Percentiles rank a stretch among this genome's conserved stretches.
phyloP scores from a whole-genome alignment of 2,329 filamentous ascomycete genomes.

The Colletotrichum kahawae region DNA sequence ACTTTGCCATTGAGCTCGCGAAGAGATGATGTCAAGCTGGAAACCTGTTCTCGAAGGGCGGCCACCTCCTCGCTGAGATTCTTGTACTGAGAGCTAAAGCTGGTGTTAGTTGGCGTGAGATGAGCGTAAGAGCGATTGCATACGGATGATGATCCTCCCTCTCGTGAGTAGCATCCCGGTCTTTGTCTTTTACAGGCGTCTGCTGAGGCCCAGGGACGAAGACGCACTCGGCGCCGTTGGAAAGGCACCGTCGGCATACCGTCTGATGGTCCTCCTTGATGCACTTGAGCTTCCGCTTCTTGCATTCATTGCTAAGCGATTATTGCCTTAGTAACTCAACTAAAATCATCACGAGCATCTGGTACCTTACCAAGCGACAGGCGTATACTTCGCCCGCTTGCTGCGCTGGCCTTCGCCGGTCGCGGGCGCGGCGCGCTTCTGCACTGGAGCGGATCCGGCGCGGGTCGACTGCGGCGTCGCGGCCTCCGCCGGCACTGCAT shows the following conservation, averaged over 20 bases:
- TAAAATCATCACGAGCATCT: background rate
- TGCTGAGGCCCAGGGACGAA: conserved; percentile 26
- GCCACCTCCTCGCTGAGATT: conserved; percentile 31
- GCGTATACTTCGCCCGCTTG: conserved; percentile 42
- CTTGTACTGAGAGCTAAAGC: conserved; percentile 13
- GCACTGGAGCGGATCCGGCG: conserved; percentile 6
- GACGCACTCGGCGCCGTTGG: conserved; percentile 29
- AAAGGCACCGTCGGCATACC: conserved; percentile 35
- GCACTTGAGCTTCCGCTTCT: conserved; percentile 46
- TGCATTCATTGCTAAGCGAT: conserved; percentile 39
- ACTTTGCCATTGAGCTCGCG: conserved; percentile 29
- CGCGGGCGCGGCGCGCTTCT: conserved; percentile 10
- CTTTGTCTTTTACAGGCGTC: background rate
- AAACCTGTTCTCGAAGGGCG: conserved; percentile 34
- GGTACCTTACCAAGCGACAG: conserved; percentile 38
- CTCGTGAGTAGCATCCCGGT: conserved; percentile 23
- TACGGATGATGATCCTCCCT: conserved; percentile 27
- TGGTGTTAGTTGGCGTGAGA: background rate
- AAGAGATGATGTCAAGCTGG: conserved; percentile 30
- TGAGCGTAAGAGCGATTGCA: background rate
- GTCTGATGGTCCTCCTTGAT: conserved; percentile 27
- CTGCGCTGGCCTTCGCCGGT: background rate
- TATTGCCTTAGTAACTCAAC: background rate
- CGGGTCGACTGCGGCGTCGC: background rate
- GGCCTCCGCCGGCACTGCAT: background rate